These are phyloP conservation scores for Phytopythium montanum DNA, from an alignment of 352 stramenopile species.

Conservation along the genomic window DNA sequence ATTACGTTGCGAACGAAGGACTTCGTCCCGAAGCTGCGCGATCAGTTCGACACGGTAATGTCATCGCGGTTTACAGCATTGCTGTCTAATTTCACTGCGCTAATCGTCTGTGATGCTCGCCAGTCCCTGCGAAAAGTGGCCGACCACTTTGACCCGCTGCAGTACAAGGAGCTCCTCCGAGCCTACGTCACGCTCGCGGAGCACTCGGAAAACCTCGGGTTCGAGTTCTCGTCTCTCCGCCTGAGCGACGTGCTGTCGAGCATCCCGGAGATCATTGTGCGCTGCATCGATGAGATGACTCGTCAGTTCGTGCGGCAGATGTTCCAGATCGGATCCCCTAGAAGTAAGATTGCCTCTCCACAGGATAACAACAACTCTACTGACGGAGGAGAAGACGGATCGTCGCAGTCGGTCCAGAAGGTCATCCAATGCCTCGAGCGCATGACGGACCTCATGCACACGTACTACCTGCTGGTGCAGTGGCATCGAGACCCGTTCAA, in stretches of 20 bases:
- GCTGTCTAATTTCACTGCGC: background rate
- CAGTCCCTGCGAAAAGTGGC: slow-evolving; percentile 76
- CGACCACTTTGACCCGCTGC: slow-evolving; percentile 56
- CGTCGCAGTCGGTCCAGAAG: slow-evolving; percentile 48
- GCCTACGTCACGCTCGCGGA: slow-evolving; percentile 78
- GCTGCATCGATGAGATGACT: slow-evolving; percentile 70
- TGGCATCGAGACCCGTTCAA: slow-evolving; percentile 89
- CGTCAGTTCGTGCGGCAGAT: slow-evolving; percentile 37
- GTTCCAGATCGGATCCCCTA: slow-evolving; percentile 41
- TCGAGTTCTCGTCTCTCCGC: slow-evolving; percentile 72
- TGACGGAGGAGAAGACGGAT: slow-evolving; percentile 12
- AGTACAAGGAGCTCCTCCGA: slow-evolving; percentile 81
- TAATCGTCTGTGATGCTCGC: background rate
- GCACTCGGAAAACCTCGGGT: slow-evolving; percentile 70
- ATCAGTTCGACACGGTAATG: slow-evolving; percentile 70
- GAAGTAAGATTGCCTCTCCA: slow-evolving; percentile 23
- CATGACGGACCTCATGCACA: slow-evolving; percentile 85
- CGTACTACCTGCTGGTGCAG: slow-evolving; percentile 85
- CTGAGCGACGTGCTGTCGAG: slow-evolving; percentile 66
- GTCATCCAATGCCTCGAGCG: slow-evolving; percentile 62
- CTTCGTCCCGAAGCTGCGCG: slow-evolving; percentile 66
- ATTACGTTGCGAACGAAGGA: slow-evolving; percentile 61
- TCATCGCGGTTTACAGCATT: background rate
- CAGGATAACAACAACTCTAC: slow-evolving; percentile 10
- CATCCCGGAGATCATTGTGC: slow-evolving; percentile 78